These are phyloP conservation scores for Cotoneaster glaucophyllus DNA, from an alignment of 306 rosid genomes.

Conservation along the genomic window DNA sequence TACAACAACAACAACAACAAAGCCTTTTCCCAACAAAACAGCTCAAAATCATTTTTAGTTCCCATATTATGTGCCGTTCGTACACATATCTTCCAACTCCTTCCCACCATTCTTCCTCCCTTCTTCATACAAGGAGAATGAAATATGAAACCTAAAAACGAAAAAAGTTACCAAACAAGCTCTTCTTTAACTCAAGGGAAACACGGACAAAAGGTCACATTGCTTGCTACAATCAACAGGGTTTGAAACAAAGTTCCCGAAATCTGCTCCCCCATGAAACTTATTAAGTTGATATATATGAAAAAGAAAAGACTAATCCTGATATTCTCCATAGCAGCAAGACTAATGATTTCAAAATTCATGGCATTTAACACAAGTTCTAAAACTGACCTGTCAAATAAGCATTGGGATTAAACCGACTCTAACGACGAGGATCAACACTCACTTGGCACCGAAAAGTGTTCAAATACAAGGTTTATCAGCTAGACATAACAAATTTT, in stretches of 20 bases:
- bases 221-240: neutral
- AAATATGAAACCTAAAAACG: no score
- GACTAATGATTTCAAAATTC: neutral
- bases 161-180: no score
- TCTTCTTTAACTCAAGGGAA: neutral
- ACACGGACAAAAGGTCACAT: neutral
- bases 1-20: no score
- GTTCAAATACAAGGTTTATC: neutral
- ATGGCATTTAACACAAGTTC: neutral
- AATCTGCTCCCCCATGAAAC: neutral
- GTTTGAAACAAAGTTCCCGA: neutral
- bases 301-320: neutral
- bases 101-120: no score
- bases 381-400: neutral
- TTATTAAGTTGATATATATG: neutral
- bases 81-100: no score
- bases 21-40: no score
- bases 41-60: no score
- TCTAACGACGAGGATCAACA: neutral
- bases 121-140: no score
- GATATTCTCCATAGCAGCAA: neutral
- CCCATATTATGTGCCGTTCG: no score
- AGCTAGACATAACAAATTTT: neutral
- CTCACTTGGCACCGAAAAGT: neutral
- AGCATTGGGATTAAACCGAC: neutral